Evolutionary conservation across 139 green algal genomes (phyloP), one percentile per base, ranked within the genome.

Genomic region (Chlorokybus atmophyticus): DNA sequence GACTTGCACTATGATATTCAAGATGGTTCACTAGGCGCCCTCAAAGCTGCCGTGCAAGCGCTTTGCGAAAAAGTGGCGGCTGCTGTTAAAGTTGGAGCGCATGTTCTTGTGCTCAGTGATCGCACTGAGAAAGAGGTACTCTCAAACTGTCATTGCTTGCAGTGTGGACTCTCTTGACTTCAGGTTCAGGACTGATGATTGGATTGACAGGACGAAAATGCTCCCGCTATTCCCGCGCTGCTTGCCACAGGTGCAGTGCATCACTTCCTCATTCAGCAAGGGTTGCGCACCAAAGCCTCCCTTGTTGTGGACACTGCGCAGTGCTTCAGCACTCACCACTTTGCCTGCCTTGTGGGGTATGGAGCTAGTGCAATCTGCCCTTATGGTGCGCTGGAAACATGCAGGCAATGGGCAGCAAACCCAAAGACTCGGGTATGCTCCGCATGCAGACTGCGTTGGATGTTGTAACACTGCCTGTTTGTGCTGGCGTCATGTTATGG

Each of bases 291-390:
- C 21, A n/a, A 52, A 70, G 85, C 90, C 7, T 95, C 85, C 44
- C 89, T 99, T 50, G 87, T 95, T 5, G 83, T 82, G 1, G 91
- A 99, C 54, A 97, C 91, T 0, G 82, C 84, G 8, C 79, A 88
- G 70, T 83, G 70, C 59, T 87, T 91, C 70, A 75, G 49, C 55
- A 94, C 85, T 3, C 87, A 95, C 76, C 87, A 95, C 64, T 65
- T 88, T 40, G 83, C 82, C n/a, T 74, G 83, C 72, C 73, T 95
- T 52, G 73, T 95, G n/a, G 87, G 87, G 53, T 99, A 94, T 54
- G 91, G 91, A 59, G 91, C 89, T 1, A 87, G 93, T 66, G 92
- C 89, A 5, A 78, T 99, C 42, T 96, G 87, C 79, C 91, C 92
- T 21, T 95, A 94, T 75, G 80, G 96, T 17, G 90, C 77, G 3